Evolutionary conservation across 2,329 filamentous ascomycete species (phyloP), one percentile per base, ranked within the genome.

Genomic region (Lecanicillium sp.): DNA sequence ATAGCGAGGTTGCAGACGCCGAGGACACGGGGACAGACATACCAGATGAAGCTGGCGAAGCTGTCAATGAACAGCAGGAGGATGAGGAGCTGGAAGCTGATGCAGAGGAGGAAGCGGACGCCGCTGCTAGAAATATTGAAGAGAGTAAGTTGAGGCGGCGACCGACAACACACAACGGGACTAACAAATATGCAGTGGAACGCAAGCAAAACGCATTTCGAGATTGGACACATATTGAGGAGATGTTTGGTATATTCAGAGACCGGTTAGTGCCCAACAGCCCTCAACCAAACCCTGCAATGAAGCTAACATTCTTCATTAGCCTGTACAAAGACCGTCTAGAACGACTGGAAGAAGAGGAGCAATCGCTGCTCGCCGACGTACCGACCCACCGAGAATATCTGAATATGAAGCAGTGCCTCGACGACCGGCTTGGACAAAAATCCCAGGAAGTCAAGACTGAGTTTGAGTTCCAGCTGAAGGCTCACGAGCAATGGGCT

Each of bases 311-410:
- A 25, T 11, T 14, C 14, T 15, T 15, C 39, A 10, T 33, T 52
- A 94, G 88, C 48, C 74, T 96, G 30, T 92, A 89, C 59, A 87
- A 92, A 55, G 90, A 97, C 59, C 79, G 87, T 46, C 74, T 98
- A 17, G 81, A 85, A 36, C 81, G 86, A 52, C 70, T 94, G 40
- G 88, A 94, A 51, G 66, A 72, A 47, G 78, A 83, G 58, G 79
- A 83, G 53, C 71, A 70, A 22, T 79, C 79, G 58, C 62, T 83
- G 14, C 60, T 68, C 40, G 66, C 74, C 49, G 68, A 73, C 33
- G 69, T 68, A 39, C 78, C 78, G n/a, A 83, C 79, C n/a, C 92
- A 98, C 57, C 86, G 87, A 27, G 90, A 95, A 58, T 90, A 89
- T 49, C 71, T 96, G 27, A 85, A 86, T 30, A 94, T 95, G 80